Evolutionary conservation across 306 rosid genomes (phyloP).

Genomic region (Luffa aegyptiaca): DNA sequence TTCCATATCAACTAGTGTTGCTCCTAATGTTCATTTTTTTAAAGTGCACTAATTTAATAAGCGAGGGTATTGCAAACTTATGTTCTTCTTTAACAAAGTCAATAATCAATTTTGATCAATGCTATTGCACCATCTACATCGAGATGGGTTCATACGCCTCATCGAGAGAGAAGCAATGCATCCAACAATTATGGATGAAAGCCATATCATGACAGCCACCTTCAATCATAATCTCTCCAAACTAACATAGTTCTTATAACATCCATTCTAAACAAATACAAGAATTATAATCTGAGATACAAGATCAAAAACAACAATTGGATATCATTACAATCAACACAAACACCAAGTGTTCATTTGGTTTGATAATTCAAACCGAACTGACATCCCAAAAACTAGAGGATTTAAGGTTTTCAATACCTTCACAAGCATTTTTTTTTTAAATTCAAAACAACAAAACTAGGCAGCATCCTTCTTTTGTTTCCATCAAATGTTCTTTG

Average conservation of each 20-base stretch:
- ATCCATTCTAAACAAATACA: constrained; percentile 3
- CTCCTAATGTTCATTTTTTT: not conserved
- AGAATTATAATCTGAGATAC: not conserved
- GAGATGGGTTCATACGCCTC: no score
- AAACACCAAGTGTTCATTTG: not conserved
- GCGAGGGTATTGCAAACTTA: no score
- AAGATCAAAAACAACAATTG: not conserved
- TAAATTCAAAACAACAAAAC: not conserved
- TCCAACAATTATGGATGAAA: not conserved
- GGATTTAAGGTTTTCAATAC: not conserved
- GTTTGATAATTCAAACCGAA: not conserved
- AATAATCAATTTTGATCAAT: no score
- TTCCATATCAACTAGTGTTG: not conserved
- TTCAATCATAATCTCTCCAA: not conserved
- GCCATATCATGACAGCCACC: not conserved
- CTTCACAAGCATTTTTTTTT: not conserved
- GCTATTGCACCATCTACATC: no score
- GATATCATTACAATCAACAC: not conserved
- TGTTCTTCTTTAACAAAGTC: no score
- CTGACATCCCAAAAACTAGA: not conserved
- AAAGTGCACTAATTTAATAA: no score
- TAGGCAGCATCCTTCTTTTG: not conserved
- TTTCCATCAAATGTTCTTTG: not conserved
- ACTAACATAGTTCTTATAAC: not conserved
- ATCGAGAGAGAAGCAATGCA: not conserved